Evolutionary conservation across 2,329 filamentous ascomycete genomes (phyloP), one percentile per base, ranked within the genome.

Genomic region (Metarhizium sp.): DNA sequence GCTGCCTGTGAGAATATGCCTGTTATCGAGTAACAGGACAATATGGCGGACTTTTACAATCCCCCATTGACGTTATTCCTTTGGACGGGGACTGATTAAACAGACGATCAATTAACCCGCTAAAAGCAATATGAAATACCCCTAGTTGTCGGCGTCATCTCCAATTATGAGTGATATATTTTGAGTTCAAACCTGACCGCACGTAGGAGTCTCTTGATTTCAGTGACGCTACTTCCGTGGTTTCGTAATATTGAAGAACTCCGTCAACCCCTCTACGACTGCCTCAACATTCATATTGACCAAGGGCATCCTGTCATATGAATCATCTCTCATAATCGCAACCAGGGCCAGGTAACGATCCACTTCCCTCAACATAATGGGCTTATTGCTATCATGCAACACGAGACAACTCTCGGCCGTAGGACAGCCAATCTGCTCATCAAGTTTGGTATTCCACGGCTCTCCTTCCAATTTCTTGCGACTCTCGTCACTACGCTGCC

Each of bases 261-360:
- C 84, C 43, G 84, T 83, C 65, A 95, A 71, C 0, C 89, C 89
- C 64, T 88, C 84, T 51, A 92, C 88, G 36, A 92, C 86, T 0
- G 89, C 85, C 64, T 90, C 86, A 2, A 92, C 87, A 63, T 95
- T 94, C 81, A 92, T 90, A 63, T 91, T 90, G 59, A 95, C 88
- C 59, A 92, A 75, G 4, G 87, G 86, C 75, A 92, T 90, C 75
- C 88, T 89, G 66, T 91, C 87, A 62, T 90, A 89, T 32, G 86
- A 88, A 54, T 88, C 88, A 66, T 92, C 88, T 68, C 87, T 87
- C 88, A 92, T 92, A 59, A 95, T 86, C 57, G 89, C 90, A 38
- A 95, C 88, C 14, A 95, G 77, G 0, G 88, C 88, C 49, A 94
- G 77, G 67, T 92, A 91, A 59, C 82, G 79, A 64, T 87, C 84